A percentile compares a stretch with the other conserved stretches of the same genome.
Evolutionary conservation across 352 stramenopile species (phyloP).

Genomic region (Pythium aphanidermatum): DNA sequence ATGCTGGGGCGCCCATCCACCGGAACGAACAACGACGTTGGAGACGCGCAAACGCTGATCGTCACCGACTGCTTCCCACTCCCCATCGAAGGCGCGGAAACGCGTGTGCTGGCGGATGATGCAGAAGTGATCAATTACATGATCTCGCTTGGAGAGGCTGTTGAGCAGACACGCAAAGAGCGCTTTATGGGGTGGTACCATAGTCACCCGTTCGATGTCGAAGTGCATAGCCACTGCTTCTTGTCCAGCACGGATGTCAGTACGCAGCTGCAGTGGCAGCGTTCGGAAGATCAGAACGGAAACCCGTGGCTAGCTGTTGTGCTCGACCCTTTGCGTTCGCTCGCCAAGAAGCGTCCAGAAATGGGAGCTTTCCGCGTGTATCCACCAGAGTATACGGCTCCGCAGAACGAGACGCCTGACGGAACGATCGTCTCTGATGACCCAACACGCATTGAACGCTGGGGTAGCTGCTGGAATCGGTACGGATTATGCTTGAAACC

Average conservation of each 20-base stretch:
- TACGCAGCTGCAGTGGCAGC: conserved; percentile 98
- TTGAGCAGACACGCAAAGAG: conserved; percentile 94
- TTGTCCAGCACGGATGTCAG: conserved; percentile 96
- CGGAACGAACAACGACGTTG: conserved; percentile 77
- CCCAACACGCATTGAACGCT: conserved; percentile 90
- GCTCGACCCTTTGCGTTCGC: conserved; percentile 94
- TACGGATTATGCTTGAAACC: conserved; percentile 16
- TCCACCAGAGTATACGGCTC: conserved; percentile 93
- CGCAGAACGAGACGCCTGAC: conserved; percentile 94
- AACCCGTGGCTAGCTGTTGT: conserved; percentile 98
- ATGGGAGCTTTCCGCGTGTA: conserved; percentile 98
- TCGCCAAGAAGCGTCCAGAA: conserved; percentile 91
- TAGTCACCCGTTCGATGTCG: conserved; percentile 98
- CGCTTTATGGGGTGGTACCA: conserved; percentile 99
- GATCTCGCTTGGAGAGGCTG: conserved; percentile 95
- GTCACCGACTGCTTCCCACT: conserved; percentile 98
- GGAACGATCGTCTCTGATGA: conserved; percentile 93
- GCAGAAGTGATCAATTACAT: conserved; percentile 99
- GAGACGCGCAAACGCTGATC: conserved; percentile 90
- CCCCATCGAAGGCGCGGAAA: conserved; percentile 96
- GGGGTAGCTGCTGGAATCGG: conserved; percentile 94
- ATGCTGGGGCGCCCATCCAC: conserved; percentile 91
- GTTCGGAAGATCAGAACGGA: conserved; percentile 92
- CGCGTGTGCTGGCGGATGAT: conserved; percentile 95
- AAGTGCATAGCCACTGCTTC: conserved; percentile 96